Conservation (phyloP, 2,329 filamentous ascomycete species). For the Sordariomycetes sp. region DNA sequence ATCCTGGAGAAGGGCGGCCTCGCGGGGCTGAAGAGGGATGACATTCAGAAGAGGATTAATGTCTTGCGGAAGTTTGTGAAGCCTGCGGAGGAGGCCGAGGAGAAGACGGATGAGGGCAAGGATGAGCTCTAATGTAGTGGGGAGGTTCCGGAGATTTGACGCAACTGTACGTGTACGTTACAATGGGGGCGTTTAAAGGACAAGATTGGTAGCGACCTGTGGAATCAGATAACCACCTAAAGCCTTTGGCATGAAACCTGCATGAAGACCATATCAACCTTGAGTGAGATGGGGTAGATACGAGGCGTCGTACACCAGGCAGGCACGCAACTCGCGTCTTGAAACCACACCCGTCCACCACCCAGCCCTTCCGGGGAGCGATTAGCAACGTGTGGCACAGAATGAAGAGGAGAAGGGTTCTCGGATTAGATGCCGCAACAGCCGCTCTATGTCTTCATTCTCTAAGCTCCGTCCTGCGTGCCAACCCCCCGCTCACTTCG, state of each 20-base stretch:
- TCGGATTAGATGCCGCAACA: too few species aligned
- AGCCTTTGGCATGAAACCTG: too few species aligned
- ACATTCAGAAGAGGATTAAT: constrained; percentile 78
- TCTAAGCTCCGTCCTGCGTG: neutral
- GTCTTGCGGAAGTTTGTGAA: constrained; percentile 67
- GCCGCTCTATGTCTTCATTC: neutral
- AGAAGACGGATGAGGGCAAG: constrained; percentile 41
- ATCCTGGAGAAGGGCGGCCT: constrained; percentile 81
- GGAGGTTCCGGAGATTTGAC: neutral
- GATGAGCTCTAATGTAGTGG: constrained; percentile 52
- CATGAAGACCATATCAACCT: neutral
- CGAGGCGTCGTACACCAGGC: neutral
- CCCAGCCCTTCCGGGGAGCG: too few species aligned
- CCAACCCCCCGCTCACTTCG: neutral
- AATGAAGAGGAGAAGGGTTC: too few species aligned
- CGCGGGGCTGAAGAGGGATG: constrained; percentile 76
- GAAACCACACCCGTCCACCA: too few species aligned
- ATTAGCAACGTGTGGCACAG: too few species aligned
- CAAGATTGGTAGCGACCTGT: too few species aligned
- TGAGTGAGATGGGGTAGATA: neutral
- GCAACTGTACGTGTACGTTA: neutral
- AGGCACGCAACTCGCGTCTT: neutral
- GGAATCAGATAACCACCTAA: too few species aligned
- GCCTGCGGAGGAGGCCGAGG: constrained; percentile 50
- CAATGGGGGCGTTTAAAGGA: neutral